Conservation (phyloP, 2,329 filamentous ascomycete genomes). For the Claviceps cyperi region DNA sequence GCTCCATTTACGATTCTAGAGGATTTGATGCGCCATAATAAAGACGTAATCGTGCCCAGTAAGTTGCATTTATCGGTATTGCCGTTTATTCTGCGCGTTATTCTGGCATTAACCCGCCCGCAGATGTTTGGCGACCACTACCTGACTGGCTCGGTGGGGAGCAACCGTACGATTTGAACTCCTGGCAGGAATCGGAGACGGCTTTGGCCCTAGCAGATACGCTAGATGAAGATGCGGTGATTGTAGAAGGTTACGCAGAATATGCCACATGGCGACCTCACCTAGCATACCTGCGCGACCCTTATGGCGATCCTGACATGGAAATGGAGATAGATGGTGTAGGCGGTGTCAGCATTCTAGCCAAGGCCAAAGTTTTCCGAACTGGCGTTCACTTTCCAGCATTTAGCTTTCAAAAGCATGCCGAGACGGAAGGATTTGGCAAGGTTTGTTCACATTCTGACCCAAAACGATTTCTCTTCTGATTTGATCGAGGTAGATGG, state of each 20-base stretch:
- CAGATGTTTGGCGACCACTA: constrained; percentile 95
- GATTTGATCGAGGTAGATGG: constrained; percentile 52
- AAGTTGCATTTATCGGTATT: constrained; percentile 27
- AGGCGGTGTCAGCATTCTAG: constrained; percentile 90
- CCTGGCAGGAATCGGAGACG: constrained; percentile 98
- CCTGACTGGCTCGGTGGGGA: constrained; percentile 98
- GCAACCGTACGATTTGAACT: constrained; percentile 96
- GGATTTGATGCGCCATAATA: constrained; percentile 97
- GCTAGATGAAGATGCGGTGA: constrained; percentile 92
- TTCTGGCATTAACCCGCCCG: constrained; percentile 11
- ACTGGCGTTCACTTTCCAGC: constrained; percentile 94
- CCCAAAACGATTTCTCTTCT: neutral
- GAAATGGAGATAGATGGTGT: constrained; percentile 99
- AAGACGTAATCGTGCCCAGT: constrained; percentile 98
- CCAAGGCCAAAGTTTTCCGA: constrained; percentile 90
- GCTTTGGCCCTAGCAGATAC: constrained; percentile 86
- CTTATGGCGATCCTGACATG: constrained; percentile 95
- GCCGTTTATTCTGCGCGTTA: neutral
- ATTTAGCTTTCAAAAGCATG: constrained; percentile 97
- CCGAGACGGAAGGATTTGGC: constrained; percentile 95
- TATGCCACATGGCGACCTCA: constrained; percentile 98
- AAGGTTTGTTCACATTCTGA: constrained; percentile 49
- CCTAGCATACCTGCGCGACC: constrained; percentile 88
- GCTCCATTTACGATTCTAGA: constrained; percentile 94
- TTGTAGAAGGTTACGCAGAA: constrained; percentile 96